These are phyloP conservation scores for Carex scoparia DNA, from an alignment of 176 grass and related monocot species.

Conservation along the genomic window DNA sequence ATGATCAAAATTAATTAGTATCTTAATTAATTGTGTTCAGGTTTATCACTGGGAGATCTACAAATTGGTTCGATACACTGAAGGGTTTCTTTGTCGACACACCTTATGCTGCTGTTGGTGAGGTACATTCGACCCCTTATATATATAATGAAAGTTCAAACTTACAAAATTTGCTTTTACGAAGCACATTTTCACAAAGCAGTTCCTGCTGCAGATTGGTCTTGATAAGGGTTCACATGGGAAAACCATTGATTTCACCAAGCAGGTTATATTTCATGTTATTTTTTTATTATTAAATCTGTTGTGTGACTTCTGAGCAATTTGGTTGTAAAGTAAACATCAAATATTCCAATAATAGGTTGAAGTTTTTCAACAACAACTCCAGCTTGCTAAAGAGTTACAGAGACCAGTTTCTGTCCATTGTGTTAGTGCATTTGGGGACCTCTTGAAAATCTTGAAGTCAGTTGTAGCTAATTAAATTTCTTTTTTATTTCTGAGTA, in stretches of 20 bases:
- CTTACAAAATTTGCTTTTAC: not conserved
- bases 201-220: constrained; percentile 49
- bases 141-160: not conserved
- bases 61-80: constrained; percentile 59
- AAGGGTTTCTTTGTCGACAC: constrained; percentile 46
- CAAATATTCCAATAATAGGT: constrained; percentile 28
- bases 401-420: constrained; percentile 74
- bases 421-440: constrained; percentile 76
- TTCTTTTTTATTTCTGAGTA: not conserved
- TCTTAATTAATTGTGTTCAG: constrained; percentile 17
- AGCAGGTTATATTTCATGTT: constrained; percentile 43
- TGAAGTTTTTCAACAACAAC: constrained; percentile 63
- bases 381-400: constrained; percentile 81
- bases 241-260: constrained; percentile 60
- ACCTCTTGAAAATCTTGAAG: constrained; percentile 77
- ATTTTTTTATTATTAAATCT: constrained; percentile 18
- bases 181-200: not conserved
- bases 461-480: constrained; percentile 21
- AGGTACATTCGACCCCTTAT: constrained; percentile 27
- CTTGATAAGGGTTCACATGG: constrained; percentile 81
- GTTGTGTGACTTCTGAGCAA: not conserved
- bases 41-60: constrained; percentile 65
- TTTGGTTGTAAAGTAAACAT: not conserved
- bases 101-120: constrained; percentile 62
- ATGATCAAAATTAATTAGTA: not conserved